Percentiles rank a stretch among this genome's conserved stretches.
Conservation (phyloP, 768 basidiomycete species). For the Suillus variegatus region DNA sequence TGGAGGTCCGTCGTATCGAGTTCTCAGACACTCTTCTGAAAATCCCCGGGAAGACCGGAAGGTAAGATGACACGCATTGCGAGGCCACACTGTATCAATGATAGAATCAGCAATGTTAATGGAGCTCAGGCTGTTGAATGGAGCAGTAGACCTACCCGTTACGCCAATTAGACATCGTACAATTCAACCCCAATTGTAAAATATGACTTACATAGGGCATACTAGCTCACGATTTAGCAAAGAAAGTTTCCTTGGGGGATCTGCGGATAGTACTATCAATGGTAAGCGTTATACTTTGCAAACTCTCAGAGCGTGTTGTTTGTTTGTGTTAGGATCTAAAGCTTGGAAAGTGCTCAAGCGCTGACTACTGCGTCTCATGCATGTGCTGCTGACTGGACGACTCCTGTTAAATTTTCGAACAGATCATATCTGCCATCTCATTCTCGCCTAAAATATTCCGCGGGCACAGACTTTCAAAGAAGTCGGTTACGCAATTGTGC, state of each 20-base stretch:
- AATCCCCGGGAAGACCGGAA: conserved; percentile 1
- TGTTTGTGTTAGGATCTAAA: conserved; percentile 2
- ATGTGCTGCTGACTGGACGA: neutral
- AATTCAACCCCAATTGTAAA: neutral
- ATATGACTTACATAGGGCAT: neutral
- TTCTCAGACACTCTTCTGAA: conserved; percentile 1
- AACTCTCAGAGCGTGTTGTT: neutral
- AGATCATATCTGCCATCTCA: conserved; percentile 18
- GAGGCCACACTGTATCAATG: neutral
- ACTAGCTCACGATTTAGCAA: neutral
- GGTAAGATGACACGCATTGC: neutral
- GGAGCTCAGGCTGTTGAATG: neutral
- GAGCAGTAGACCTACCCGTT: neutral
- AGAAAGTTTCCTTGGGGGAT: neutral
- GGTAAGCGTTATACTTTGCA: neutral
- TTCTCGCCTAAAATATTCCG: conserved; percentile 46
- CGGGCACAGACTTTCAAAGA: conserved; percentile 53
- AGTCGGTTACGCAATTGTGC: conserved; percentile 63
- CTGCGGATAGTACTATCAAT: neutral
- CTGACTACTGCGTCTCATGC: neutral
- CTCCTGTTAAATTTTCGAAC: conserved; percentile 11
- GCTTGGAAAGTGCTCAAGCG: neutral
- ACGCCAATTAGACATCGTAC: neutral
- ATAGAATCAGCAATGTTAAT: neutral
- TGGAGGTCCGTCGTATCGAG: neutral